Evolutionary conservation across 2,329 filamentous ascomycete species (phyloP), one percentile per base, ranked within the genome.

Genomic region (Triangularia setosa): DNA sequence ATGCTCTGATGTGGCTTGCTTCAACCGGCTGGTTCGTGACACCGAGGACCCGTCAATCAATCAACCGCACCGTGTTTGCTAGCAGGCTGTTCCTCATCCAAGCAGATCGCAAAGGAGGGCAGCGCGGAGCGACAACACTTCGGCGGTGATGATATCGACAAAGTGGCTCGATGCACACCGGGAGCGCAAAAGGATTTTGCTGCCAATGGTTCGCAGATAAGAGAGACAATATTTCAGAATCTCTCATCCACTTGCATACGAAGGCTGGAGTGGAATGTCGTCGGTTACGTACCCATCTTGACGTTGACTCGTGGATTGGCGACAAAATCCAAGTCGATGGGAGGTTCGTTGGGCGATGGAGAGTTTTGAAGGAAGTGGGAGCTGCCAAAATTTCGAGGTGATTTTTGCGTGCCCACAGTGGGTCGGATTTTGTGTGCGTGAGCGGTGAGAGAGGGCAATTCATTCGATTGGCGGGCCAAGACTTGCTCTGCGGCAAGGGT

Each of bases 201-300:
- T 70, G 69, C 69, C 70, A 70, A 70, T 70, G 64, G 65, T 68
- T 70, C 68, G 68, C 69, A 71, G 69, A 72, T 27, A 25, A 18
- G 66, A 67, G 66, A 23, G 58, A 58, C 63, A 53, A 54, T 69
- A 56, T 74, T 68, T 68, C 67, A 68, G 62, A 65, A 62, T 28
- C 24, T 68, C 66, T 69, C 63, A 53, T 76, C 80, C 81, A 83
- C 80, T 83, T 80, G 81, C 81, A 83, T 76, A 83, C 81, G 75
- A 75, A 76, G 76, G 75, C 75, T 77, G 73, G 72, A 73, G 75
- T 72, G 74, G 74, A 73, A 75, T 58, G 30, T 55, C 55, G 61
- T 61, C 62, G 61, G 64, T 76, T 82, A 84, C 84, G 80, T 87
- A 87, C 84, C 84, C 84, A 87, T 87, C 79, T 80, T 85, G 81